Evolutionary conservation across 805 yeast species (phyloP).

Genomic region (Debaryomyces castellii): DNA sequence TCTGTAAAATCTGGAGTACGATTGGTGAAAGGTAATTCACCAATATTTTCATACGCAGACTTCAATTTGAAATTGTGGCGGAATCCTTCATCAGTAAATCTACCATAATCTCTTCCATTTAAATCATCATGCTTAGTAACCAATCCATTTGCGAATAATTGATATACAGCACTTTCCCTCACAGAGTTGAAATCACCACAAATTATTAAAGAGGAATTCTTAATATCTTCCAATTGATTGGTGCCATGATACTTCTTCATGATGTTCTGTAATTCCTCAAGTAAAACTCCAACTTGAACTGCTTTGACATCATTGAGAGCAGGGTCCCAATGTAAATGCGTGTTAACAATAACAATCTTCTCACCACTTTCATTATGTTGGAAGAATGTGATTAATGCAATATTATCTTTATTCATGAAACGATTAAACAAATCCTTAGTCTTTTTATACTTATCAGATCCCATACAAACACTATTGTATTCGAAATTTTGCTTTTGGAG

Average conservation of each 20-base stretch:
- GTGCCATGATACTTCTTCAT: slow-evolving; percentile 50
- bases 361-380: slow-evolving; percentile 74
- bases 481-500: slow-evolving; percentile 74
- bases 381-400: slow-evolving; percentile 75
- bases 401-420: slow-evolving; percentile 92
- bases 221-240: slow-evolving; percentile 48
- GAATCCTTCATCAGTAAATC: slow-evolving; percentile 86
- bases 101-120: slow-evolving; percentile 86
- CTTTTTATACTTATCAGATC: slow-evolving; percentile 82
- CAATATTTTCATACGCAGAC: slow-evolving; percentile 80
- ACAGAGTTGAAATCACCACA: slow-evolving; percentile 97
- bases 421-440: slow-evolving; percentile 94
- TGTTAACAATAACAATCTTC: slow-evolving; percentile 73
- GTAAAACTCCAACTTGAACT: slow-evolving; percentile 86
- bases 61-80: slow-evolving; percentile 76
- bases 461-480: slow-evolving; percentile 77
- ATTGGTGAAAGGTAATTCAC: slow-evolving; percentile 93
- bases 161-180: slow-evolving; percentile 86
- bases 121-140: slow-evolving; percentile 80
- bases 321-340: slow-evolving; percentile 99
- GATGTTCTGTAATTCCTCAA: slow-evolving; percentile 80
- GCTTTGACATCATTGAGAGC: slow-evolving; percentile 93
- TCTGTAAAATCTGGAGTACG: slow-evolving; percentile 91
- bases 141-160: slow-evolving; percentile 77
- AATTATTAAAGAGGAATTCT: slow-evolving; percentile 72